phyloP scores from a whole-genome alignment of 2,329 filamentous ascomycete species.

The Scolecobasidium constrictum region DNA sequence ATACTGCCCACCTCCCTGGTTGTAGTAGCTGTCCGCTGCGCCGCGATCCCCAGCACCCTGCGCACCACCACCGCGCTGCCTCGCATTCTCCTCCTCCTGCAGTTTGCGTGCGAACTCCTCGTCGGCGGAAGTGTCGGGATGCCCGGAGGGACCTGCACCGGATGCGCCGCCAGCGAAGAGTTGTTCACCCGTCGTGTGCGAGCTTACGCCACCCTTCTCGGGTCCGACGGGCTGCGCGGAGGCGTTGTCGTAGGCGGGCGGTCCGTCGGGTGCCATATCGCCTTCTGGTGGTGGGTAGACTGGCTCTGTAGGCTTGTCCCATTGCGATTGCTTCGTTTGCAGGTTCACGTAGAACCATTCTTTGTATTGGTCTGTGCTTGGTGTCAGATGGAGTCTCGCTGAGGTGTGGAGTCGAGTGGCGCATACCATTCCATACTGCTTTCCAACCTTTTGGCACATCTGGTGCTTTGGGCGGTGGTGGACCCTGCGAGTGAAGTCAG shows the following conservation, averaged over 20 bases:
- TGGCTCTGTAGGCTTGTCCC: slow-evolving; percentile 69
- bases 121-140: slow-evolving; percentile 47
- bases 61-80: slow-evolving; percentile 31
- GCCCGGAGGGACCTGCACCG: slow-evolving; percentile 7
- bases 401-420: background rate
- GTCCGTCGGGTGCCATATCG: slow-evolving; percentile 45
- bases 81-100: slow-evolving; percentile 73
- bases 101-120: slow-evolving; percentile 64
- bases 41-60: slow-evolving; percentile 34
- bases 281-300: slow-evolving; percentile 41
- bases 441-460: slow-evolving; percentile 7
- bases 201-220: slow-evolving; percentile 28
- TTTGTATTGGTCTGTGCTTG: slow-evolving; percentile 59
- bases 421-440: slow-evolving; percentile 7
- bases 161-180: slow-evolving; percentile 18
- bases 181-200: slow-evolving; percentile 11
- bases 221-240: slow-evolving; percentile 31
- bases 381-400: background rate
- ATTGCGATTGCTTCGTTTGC: slow-evolving; percentile 79
- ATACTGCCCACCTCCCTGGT: slow-evolving; percentile 8
- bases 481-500: slow-evolving; percentile 1
- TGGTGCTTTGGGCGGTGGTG: slow-evolving; percentile 4
- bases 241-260: slow-evolving; percentile 52
- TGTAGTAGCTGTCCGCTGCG: slow-evolving; percentile 38
- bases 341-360: slow-evolving; percentile 94